Base-by-base conservation (phyloP, 495 filamentous ascomycete species). In the Trichoderma virens region DNA sequence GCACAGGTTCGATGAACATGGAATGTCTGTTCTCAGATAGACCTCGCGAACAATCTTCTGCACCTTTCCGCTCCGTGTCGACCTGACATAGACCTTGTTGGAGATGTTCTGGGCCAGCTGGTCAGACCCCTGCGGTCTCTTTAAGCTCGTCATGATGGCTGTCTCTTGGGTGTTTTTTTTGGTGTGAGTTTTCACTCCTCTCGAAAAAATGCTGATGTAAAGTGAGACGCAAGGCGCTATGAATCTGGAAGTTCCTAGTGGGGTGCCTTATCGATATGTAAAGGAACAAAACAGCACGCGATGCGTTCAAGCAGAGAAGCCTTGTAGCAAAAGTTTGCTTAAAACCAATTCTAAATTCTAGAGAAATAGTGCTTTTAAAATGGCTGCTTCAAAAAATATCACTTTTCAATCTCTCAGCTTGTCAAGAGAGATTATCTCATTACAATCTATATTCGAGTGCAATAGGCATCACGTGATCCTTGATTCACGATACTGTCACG, bases 41-140 rank as follows among this genome's bases (percentile, higher is more conserved):
- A 98, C 79, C 80, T 99, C 94, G 59, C 92, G 86, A 65, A 98
- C 95, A 73, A 99, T 93, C 79, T 99, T 98, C 77, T 96, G 92
- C 65, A 98, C 94, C 79, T 97, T 98, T 71, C 94, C 94, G 75
- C 85, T 90, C 74, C 89, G 93, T 20, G 92, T 93, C 31, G 94
- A 97, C 64, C 94, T 81, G 66, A 98, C 88, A 70, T 92, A 99
- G 67, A 94, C 83, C 78, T 98, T 96, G 83, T 88, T 96, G 56
- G 88, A 89, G 64, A 96, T 89, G 74, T 89, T 94, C 60, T 85
- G 79, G n/a, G 85, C 80, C 61, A 85, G 80, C 18, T 86, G 82
- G 69, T 93, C 92, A 11, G 82, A 78, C 62, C 80, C 86, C 65
- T 85, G 73, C 25, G 90, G 85, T 68, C 92, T 81, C 75, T 94